Evolutionary conservation across 306 rosid genomes (phyloP).

Genomic region (Acacia acuminata): DNA sequence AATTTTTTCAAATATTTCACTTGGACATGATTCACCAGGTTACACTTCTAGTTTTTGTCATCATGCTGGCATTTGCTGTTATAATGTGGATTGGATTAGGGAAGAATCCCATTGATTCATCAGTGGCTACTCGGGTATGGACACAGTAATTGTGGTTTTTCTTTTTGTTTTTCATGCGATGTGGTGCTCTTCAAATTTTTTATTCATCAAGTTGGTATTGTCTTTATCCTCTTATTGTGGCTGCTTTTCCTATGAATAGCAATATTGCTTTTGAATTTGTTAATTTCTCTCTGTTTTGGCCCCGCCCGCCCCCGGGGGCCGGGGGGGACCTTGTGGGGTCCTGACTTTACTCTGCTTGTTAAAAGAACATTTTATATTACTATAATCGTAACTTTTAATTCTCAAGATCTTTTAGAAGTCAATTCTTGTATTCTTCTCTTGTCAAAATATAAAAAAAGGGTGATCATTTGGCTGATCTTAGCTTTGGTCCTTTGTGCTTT

Average conservation of each 20-base stretch:
- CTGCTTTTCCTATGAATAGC: neutral
- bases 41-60: conserved; percentile 49
- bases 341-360: neutral
- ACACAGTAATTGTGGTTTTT: conserved; percentile 19
- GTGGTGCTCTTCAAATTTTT: conserved; percentile 11
- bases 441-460: neutral
- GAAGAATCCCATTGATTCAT: conserved; percentile 66
- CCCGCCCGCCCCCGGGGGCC: too few species aligned
- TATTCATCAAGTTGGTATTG: conserved; percentile 13
- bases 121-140: conserved; percentile 75
- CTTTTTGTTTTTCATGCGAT: conserved; percentile 23
- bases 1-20: conserved; percentile 31
- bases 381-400: neutral
- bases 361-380: conserved; percentile 8
- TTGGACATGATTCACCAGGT: conserved; percentile 59
- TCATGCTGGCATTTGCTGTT: conserved; percentile 69
- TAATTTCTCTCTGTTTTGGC: conserved; percentile 15
- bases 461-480: neutral
- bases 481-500: neutral
- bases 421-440: neutral
- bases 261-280: neutral
- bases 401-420: conserved; percentile 4
- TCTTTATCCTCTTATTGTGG: neutral
- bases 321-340: neutral
- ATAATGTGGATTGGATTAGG: conserved; percentile 82